Base-by-base conservation (phyloP, 2,329 filamentous ascomycete species). In the Ophiosphaerella korrae region DNA sequence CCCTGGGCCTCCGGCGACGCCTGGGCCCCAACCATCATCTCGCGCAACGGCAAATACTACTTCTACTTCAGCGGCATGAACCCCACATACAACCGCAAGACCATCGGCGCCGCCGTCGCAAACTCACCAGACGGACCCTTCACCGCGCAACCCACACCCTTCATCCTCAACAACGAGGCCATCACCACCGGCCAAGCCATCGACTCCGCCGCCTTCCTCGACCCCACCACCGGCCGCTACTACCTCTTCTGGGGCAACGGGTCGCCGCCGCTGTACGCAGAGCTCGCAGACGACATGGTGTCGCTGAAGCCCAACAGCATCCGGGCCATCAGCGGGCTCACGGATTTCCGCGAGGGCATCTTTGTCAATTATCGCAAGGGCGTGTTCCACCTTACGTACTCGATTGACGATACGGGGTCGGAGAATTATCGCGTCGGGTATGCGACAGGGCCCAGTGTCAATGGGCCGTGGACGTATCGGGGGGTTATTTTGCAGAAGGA, bases 11-110 rank as follows among this genome's bases (percentile, higher is more conserved):
- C 50, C 1, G 64, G 66, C 9, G 63, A 66, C 31, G 64, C 64
- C 3, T 67, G 64, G 66, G 66, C 66, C 2, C 64, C 64, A 0
- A 66, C 66, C 5, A 64, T 68, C 43, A 65, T 62, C 44, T 57
- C 61, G 23, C 55, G 58, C 9, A 29, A 52, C 4, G 45, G 54
- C 8, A 66, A 62, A 16, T 68, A 59, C 53, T 68, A 64, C 48
- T 67, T 67, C 50, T 67, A 68, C 60, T 67, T 67, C 52, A 60
- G 55, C 37, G 64, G 66, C 1, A 52, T 67, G 1, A 67, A 67
- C 31, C 57, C 62, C 2, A 53, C 53, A 9, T 65, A 62, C 43
- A 55, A 67, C 42, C 57, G 59, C 24, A 67, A 68, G 26, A 66
- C 66, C 1, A 67, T 67, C 8, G 66, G 66, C n/a, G 64, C 62